Evolutionary conservation across 768 basidiomycete genomes (phyloP).

Genomic region (Tephrocybe rancida): DNA sequence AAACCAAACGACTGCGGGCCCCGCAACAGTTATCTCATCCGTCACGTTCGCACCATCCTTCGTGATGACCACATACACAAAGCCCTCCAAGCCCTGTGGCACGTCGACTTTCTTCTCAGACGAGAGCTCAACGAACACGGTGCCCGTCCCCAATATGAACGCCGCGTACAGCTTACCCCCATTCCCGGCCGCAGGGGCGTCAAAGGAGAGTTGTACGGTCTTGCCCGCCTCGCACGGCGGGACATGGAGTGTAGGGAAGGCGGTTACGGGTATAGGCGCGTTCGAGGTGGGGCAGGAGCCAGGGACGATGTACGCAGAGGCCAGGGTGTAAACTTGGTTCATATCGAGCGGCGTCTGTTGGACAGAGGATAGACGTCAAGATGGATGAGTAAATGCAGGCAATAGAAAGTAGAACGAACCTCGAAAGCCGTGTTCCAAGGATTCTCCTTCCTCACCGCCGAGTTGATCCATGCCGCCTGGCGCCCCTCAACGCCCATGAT

Average conservation of each 20-base stretch:
- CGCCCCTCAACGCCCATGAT: constrained; percentile 65
- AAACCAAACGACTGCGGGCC: constrained; percentile 51
- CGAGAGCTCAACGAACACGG: constrained; percentile 39
- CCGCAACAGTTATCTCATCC: constrained; percentile 57
- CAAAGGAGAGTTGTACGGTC: constrained; percentile 26
- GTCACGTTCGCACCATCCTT: constrained; percentile 35
- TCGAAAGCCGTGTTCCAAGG: constrained; percentile 67
- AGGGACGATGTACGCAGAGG: constrained; percentile 43
- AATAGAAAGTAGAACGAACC: constrained; percentile 25
- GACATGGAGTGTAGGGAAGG: constrained; percentile 46
- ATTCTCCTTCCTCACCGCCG: constrained; percentile 45
- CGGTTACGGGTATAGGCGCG: constrained; percentile 43
- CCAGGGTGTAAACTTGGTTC: constrained; percentile 42
- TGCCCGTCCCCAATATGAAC: constrained; percentile 49
- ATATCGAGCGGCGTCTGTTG: constrained; percentile 40
- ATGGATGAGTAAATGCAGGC: neutral
- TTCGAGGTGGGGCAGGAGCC: constrained; percentile 54
- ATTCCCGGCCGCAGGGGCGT: constrained; percentile 8
- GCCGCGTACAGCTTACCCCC: constrained; percentile 40
- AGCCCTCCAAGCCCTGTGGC: constrained; percentile 46
- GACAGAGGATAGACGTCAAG: neutral
- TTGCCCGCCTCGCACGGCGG: constrained; percentile 18
- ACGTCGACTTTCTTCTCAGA: constrained; percentile 34
- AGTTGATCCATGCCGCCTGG: constrained; percentile 64
- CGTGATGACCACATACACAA: constrained; percentile 53